These are phyloP conservation scores for Venturia oleaginea DNA, from an alignment of 2,329 filamentous ascomycete species.

Conservation along the genomic window DNA sequence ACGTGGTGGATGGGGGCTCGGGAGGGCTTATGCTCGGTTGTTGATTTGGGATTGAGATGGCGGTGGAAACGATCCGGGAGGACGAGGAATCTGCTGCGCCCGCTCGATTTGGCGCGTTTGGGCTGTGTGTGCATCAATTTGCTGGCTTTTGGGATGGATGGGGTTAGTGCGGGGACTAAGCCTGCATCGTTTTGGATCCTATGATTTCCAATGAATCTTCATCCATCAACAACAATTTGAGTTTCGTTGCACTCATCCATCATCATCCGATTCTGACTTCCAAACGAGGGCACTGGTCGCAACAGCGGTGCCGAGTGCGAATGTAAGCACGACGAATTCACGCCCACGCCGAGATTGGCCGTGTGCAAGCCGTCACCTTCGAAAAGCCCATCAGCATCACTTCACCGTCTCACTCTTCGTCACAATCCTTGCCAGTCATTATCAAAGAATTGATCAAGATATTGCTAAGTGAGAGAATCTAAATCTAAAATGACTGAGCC, in stretches of 20 bases:
- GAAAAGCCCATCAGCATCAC: neutral
- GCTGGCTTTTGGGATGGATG: neutral
- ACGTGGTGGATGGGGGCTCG: neutral
- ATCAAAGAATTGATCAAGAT: too few relatives aligned
- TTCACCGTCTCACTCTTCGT: too few relatives aligned
- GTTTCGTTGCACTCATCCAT: neutral
- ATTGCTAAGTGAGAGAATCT: too few relatives aligned
- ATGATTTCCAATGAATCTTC: neutral
- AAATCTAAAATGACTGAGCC: too few relatives aligned
- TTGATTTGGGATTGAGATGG: neutral
- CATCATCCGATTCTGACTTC: neutral
- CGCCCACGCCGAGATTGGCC: neutral
- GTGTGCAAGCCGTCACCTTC: too few relatives aligned
- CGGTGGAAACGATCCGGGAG: neutral
- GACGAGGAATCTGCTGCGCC: slow-evolving; percentile 2
- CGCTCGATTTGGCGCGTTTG: neutral
- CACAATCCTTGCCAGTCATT: too few relatives aligned
- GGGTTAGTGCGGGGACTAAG: neutral
- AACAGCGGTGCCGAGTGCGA: neutral
- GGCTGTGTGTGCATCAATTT: slow-evolving; percentile 1
- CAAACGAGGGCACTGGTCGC: neutral
- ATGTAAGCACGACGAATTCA: neutral
- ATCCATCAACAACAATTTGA: neutral
- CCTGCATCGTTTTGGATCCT: neutral
- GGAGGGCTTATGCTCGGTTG: neutral